Base-by-base conservation (phyloP, 108 stramenopile genomes). In the Cyclotella kingstonii region DNA sequence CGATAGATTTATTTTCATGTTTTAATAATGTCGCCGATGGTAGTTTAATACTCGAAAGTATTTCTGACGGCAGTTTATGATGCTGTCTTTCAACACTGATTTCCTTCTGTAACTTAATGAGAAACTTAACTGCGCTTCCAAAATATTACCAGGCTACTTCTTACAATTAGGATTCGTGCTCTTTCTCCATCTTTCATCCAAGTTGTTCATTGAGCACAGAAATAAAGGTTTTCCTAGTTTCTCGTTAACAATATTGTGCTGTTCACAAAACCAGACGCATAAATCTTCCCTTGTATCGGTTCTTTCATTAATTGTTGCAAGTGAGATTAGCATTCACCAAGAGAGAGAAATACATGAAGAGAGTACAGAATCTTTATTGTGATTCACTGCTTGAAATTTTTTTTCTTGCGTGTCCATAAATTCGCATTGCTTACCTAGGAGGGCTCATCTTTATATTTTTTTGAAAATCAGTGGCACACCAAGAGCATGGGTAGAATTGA, bases 151-250 rank as follows among this genome's bases (percentile, higher is more conserved):
- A n/a, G n/a, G n/a, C n/a, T 34, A 70, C 26, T 58, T 48, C 34
- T 76, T 29, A 39, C 89, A 90, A n/a, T 79, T 73, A 8, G 85
- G 66, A 69, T 81, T 46, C 0, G 34, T 75, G 45, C 87, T 89
- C 46, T 90, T 93, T 54, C 78, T 69, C 92, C 92, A 93, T 48
- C 92, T 72, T 52, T 90, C 86, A 53, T 93, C 92, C 33, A 93
- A 62, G 45, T 76, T 80, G 18, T 85, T 63, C 43, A 93, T 83
- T 48, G 74, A 69, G 54, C 92, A 93, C 8, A 70, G 38, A 69
- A 85, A 93, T 4, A 82, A 6, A 6, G 84, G 78, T 54, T 93
- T 90, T 30, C 89, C 89, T 5, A 93, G 59, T 47, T 90, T 93
- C 62, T 81, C 46, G 58, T 90, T 93, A 21, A 90, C 88, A 15